A percentile compares a stretch with the other conserved stretches of the same genome.
Conservation (phyloP, 2,329 filamentous ascomycete species). For the Neonectria faginata region DNA sequence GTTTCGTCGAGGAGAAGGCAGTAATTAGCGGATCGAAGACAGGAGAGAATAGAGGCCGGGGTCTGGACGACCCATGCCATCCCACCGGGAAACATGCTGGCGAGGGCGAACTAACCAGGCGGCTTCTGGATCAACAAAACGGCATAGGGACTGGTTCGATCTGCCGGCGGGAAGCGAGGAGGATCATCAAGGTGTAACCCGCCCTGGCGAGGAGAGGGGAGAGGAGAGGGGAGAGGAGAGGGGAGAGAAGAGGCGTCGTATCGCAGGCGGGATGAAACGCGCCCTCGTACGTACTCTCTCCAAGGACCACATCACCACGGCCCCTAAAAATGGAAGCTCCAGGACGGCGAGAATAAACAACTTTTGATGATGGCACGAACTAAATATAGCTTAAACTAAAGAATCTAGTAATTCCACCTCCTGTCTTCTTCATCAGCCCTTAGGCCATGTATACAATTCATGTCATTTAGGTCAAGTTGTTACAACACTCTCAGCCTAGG, state of each 20-base stretch:
- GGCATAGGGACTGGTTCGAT: slow-evolving; percentile 17
- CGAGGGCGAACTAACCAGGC: neutral
- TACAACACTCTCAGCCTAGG: neutral
- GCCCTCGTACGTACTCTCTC: neutral
- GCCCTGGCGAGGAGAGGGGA: neutral
- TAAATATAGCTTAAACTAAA: too few relatives aligned
- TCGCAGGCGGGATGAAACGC: slow-evolving; percentile 26
- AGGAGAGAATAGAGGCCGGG: neutral
- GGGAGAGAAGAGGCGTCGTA: slow-evolving; percentile 12
- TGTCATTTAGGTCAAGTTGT: neutral
- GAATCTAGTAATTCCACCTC: too few relatives aligned
- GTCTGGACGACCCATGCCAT: neutral
- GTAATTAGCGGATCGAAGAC: neutral
- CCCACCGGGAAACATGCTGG: neutral
- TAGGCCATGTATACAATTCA: too few relatives aligned
- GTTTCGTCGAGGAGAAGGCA: neutral
- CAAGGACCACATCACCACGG: neutral
- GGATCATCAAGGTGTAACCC: slow-evolving; percentile 29
- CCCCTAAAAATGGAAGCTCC: neutral
- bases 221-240: slow-evolving; percentile 2
- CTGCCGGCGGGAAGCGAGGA: slow-evolving; percentile 22
- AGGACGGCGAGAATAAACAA: too few relatives aligned
- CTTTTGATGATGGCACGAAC: too few relatives aligned
- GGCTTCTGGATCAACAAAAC: slow-evolving; percentile 2
- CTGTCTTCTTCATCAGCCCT: too few relatives aligned